Percentiles rank a stretch among this genome's conserved stretches.
Evolutionary conservation across 2,329 filamentous ascomycete genomes (phyloP).

Genomic region (Fonsecaea erecta): DNA sequence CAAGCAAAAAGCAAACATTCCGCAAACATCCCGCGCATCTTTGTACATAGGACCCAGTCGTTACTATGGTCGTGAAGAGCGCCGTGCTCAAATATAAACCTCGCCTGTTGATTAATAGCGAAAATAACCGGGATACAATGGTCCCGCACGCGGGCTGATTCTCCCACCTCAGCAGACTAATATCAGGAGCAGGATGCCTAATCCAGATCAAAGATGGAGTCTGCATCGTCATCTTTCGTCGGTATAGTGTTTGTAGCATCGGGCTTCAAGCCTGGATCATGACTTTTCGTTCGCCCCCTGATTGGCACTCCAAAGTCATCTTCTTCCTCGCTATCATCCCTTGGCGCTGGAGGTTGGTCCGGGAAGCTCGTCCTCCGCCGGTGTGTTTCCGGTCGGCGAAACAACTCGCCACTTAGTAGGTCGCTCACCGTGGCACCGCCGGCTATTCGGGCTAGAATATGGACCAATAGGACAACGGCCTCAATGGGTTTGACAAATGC

Average conservation of each 20-base stretch:
- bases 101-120: background rate
- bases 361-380: slow-evolving; percentile 29
- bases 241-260: background rate
- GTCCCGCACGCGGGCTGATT: background rate
- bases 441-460: slow-evolving; percentile 77
- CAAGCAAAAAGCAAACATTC: background rate
- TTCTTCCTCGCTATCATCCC: slow-evolving; percentile 38
- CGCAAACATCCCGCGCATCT: background rate
- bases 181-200: slow-evolving; percentile 14
- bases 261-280: background rate
- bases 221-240: slow-evolving; percentile 21
- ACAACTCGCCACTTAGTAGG: slow-evolving; percentile 36
- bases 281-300: slow-evolving; percentile 25
- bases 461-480: slow-evolving; percentile 77
- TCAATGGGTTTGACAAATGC: slow-evolving; percentile 80
- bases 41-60: slow-evolving; percentile 2
- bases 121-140: background rate
- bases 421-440: slow-evolving; percentile 47
- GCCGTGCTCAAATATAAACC: slow-evolving; percentile 7
- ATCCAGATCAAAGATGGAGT: slow-evolving; percentile 35
- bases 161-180: background rate
- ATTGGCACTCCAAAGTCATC: slow-evolving; percentile 49
- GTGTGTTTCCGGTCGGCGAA: slow-evolving; percentile 33
- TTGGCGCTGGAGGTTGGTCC: slow-evolving; percentile 28
- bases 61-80: background rate